Evolutionary conservation across 305 asterid species (phyloP).

Genomic region (Fraxinus nigra): DNA sequence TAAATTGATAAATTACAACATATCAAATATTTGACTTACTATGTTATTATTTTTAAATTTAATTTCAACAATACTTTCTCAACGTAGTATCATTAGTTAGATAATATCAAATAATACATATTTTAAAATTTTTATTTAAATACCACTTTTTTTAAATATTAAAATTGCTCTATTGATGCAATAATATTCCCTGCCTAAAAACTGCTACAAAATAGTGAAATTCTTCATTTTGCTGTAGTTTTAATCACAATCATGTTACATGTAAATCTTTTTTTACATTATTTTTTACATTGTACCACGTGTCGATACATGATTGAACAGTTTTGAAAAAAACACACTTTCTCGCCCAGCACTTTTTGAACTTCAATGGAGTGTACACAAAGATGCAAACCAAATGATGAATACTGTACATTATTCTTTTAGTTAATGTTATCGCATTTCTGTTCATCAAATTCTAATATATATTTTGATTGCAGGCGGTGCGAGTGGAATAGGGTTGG

Average conservation of each 20-base stretch:
- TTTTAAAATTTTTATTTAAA: background rate
- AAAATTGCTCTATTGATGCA: background rate
- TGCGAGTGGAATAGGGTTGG: constrained; percentile 83
- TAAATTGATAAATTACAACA: background rate
- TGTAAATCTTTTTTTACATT: no score
- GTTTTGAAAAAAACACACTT: no score
- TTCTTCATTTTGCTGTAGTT: background rate
- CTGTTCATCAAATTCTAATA: background rate
- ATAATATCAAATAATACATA: background rate
- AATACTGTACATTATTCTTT: no score
- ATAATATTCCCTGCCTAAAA: background rate
- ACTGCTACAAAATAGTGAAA: background rate
- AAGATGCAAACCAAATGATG: no score
- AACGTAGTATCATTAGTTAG: background rate
- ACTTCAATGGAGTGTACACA: no score
- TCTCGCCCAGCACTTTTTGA: no score
- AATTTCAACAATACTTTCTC: background rate
- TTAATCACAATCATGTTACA: no score
- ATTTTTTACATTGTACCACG: no score
- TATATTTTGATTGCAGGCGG: constrained; percentile 59
- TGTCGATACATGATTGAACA: no score
- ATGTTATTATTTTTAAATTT: no score
- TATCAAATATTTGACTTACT: background rate
- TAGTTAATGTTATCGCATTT: background rate
- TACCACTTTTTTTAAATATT: background rate